phyloP scores from a whole-genome alignment of 129 eudicot genomes.

The Tanacetum coccineum region DNA sequence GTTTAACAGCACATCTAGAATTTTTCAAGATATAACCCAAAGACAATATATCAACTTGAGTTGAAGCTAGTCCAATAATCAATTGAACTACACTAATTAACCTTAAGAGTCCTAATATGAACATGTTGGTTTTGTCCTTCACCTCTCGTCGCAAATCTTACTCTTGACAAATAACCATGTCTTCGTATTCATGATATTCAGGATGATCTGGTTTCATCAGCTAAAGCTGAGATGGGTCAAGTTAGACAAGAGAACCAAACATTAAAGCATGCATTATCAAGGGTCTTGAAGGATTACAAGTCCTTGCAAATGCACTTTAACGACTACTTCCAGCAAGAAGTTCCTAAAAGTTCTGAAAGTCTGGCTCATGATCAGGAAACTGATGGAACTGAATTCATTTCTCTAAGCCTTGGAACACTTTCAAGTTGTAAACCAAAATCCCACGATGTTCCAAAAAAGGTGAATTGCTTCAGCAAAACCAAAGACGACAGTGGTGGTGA shows the following conservation, averaged over 20 bases:
- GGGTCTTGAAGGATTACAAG: conserved; percentile 45
- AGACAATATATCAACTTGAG: too few relatives aligned
- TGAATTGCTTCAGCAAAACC: conserved; percentile 7
- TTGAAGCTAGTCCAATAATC: too few relatives aligned
- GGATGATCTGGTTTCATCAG: conserved; percentile 37
- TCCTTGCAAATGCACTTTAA: conserved; percentile 40
- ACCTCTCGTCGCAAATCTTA: too few relatives aligned
- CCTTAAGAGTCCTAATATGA: too few relatives aligned
- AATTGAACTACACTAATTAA: too few relatives aligned
- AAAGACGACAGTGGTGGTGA: conserved; percentile 26
- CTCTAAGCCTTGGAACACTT: conserved; percentile 58
- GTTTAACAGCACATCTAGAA: too few relatives aligned
- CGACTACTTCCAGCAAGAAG: conserved; percentile 29
- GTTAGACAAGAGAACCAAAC: conserved; percentile 58
- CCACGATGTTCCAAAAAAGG: conserved; percentile 19
- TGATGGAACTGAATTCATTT: conserved; percentile 39
- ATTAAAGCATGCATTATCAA: conserved; percentile 41
- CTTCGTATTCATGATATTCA: conserved; percentile 15
- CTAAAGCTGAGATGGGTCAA: conserved; percentile 53
- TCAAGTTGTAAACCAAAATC: conserved; percentile 23
- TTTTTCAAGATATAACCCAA: too few relatives aligned
- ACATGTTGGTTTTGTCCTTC: too few relatives aligned
- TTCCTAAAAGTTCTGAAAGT: conserved; percentile 15
- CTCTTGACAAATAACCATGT: not conserved
- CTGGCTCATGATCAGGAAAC: conserved; percentile 14